Evolutionary conservation across 1,284 basidiomycete genomes (phyloP), one percentile per base, ranked within the genome.

Genomic region (Trametes versicolor): DNA sequence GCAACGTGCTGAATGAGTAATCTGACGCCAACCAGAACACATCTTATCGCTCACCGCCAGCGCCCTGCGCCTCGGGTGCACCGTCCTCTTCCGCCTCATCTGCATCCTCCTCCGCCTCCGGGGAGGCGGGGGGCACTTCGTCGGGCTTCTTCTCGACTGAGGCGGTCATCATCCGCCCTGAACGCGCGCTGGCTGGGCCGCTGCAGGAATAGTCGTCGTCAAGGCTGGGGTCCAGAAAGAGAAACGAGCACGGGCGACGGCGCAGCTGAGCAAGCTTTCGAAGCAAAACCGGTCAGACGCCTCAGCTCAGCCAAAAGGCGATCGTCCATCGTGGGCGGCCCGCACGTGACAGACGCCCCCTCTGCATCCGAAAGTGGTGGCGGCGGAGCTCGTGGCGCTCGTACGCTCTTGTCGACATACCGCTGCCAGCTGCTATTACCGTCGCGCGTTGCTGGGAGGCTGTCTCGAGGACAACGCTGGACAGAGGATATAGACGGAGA

Each of bases 71-170:
- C 36, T 75, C 73, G 19, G 63, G 62, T 4, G 64, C 71, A 10
- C 67, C 75, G 50, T 75, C 75, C 32, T 76, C 76, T 48, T 76
- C 75, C 25, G 47, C 69, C 4, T 78, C 76, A 1, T 76, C 74
- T 53, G 60, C 72, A 32, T 76, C 76, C 32, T 75, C 73, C 27
- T 75, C 75, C 19, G 43, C 73, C 39, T 74, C 74, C 47, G 67
- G 68, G 10, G 63, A 63, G 2, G 66, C 57, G 4, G 73, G 69
- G 2, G 72, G 69, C 23, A 68, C 63, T 52, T 75, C 67, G 52
- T 73, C 69, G 12, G 65, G 63, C 52, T 72, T 70, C 58, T 68
- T 69, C 54, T 68, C 63, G 48, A 66, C 56, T n/a, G 64, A 27
- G 7, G 65, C 67, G 10, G 58, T 65, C 68, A 71, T 69, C 12